Conservation (phyloP, 345 rosid species). For the Citrus inodora region DNA sequence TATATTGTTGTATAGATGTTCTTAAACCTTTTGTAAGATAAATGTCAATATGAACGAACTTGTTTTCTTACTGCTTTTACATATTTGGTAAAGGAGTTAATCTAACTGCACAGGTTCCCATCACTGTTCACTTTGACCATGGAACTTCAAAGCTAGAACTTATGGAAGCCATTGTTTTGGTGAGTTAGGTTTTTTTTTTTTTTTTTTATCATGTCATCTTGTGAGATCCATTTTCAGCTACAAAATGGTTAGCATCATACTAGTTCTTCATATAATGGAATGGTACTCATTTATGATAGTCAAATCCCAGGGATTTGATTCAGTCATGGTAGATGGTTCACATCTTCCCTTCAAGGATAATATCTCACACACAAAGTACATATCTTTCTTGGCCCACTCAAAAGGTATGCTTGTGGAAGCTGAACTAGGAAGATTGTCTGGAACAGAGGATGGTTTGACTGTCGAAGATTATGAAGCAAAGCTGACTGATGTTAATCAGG, state of each 20-base stretch:
- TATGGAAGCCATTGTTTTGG: slow-evolving; percentile 72
- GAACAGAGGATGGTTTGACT: slow-evolving; percentile 95
- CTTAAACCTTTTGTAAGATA: background rate
- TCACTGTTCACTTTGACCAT: slow-evolving; percentile 93
- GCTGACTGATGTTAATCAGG: slow-evolving; percentile 84
- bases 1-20: background rate
- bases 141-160: slow-evolving; percentile 83
- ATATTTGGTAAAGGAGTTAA: background rate
- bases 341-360: slow-evolving; percentile 81
- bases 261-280: background rate
- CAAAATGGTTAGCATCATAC: background rate
- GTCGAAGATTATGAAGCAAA: slow-evolving; percentile 91
- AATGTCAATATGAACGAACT: background rate
- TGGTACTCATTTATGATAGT: slow-evolving; percentile 10
- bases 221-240: background rate
- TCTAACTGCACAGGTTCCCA: slow-evolving; percentile 72
- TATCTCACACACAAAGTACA: slow-evolving; percentile 63
- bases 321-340: slow-evolving; percentile 95
- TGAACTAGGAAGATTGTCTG: slow-evolving; percentile 89
- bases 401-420: slow-evolving; percentile 84
- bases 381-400: slow-evolving; percentile 64
- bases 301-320: slow-evolving; percentile 71
- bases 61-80: background rate
- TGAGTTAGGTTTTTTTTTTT: slow-evolving; percentile 26
- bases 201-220: background rate